Base-by-base conservation (phyloP, 176 grass and related monocot genomes). In the Puya raimondii region DNA sequence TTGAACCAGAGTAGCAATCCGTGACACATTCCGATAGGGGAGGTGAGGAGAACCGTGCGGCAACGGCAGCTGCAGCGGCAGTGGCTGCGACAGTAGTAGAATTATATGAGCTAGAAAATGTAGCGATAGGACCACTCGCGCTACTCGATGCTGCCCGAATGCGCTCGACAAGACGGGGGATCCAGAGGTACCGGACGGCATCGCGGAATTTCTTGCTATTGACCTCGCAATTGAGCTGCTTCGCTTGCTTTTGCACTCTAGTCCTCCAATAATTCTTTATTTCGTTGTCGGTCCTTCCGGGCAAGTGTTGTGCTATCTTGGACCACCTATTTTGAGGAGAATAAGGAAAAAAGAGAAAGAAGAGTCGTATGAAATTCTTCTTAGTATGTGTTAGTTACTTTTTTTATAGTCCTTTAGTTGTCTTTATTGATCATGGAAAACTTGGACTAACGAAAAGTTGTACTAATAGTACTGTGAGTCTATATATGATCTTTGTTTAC, bases 251-350 rank as follows among this genome's bases (percentile, higher is more conserved):
- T 33, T 84, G 85, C 70, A 83, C 81, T 4, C 85, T 49, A 0
- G 85, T 88, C 70, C 85, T 76, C 85, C 85, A 88, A 59, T 84
- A 88, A 48, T 88, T 88, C 58, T 88, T 88, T 42, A 88, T 84
- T 81, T 88, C 85, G 73, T 88, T 88, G 69, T 88, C 85, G 1
- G 85, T 88, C 51, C 85, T 66, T 0, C 85, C 85, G 0, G 85
- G 85, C 42, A 88, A 27, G 9, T 74, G 69, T 2, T 76, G 69
- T 12, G 85, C 85, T 48, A 88, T 88, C 69, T 80, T 88, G 1
- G 85, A 88, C 85, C 85, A 87, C 17, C 85, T 87, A 22, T 50
- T 18, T 27, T 27, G 42, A 0, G 11, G 22, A 15, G 25, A 12
- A 12, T 64, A 4, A 66, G 26, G 49, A 20, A 12, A 11, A 51